Evolutionary conservation across 768 basidiomycete genomes (phyloP).

Genomic region (Sarcodon sp.): DNA sequence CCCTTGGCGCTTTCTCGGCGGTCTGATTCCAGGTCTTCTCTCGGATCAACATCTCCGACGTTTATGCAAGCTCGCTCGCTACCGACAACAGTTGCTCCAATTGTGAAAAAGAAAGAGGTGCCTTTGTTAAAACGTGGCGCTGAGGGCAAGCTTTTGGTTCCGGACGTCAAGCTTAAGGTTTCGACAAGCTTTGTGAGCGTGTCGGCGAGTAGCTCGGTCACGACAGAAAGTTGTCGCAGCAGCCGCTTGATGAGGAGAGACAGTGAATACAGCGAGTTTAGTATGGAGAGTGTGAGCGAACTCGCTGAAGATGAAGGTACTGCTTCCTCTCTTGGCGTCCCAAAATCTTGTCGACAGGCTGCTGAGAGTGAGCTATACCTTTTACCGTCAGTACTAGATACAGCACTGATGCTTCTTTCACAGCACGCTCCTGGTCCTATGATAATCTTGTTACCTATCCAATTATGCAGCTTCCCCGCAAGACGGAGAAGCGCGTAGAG

Average conservation of each 20-base stretch:
- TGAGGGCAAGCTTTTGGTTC: conserved; percentile 52
- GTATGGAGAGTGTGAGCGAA: conserved; percentile 11
- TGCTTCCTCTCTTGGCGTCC: not conserved
- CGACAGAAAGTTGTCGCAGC: conserved; percentile 8
- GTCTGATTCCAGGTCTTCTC: conserved; percentile 33
- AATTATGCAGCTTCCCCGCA: conserved; percentile 40
- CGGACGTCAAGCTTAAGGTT: conserved; percentile 26
- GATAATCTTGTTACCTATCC: conserved; percentile 62
- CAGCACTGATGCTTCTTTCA: conserved; percentile 2
- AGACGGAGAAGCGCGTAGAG: conserved; percentile 39
- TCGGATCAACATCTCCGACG: conserved; percentile 18
- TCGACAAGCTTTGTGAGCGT: not conserved
- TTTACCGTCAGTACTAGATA: not conserved
- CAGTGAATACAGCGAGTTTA: conserved; percentile 10
- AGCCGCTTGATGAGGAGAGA: conserved; percentile 19
- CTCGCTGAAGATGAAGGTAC: conserved; percentile 14
- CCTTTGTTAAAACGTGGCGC: conserved; percentile 44
- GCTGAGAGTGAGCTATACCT: conserved; percentile 35
- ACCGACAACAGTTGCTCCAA: conserved; percentile 17
- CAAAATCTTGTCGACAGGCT: conserved; percentile 13
- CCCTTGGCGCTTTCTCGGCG: conserved; percentile 43
- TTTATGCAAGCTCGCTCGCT: conserved; percentile 21
- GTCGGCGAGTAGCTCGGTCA: conserved; percentile 4
- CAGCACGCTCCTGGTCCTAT: conserved; percentile 68
- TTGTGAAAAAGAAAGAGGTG: conserved; percentile 28